These are phyloP conservation scores for Cordyceps javanica DNA, from an alignment of 2,329 filamentous ascomycete genomes.

Conservation along the genomic window DNA sequence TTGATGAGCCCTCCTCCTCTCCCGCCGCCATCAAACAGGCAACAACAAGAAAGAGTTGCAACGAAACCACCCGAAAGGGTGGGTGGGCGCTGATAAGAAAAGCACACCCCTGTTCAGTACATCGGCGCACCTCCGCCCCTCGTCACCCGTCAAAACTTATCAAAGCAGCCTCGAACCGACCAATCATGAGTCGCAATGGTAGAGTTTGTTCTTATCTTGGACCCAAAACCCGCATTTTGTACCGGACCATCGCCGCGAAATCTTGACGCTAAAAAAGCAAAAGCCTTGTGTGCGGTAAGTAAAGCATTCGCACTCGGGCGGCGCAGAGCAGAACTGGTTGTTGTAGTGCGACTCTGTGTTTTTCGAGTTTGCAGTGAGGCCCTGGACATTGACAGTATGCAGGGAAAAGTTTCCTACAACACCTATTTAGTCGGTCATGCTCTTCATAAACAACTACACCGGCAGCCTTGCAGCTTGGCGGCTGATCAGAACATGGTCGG, in stretches of 20 bases:
- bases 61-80: background rate
- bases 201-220: slow-evolving; percentile 8
- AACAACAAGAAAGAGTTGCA: background rate
- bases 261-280: background rate
- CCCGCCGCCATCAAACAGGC: background rate
- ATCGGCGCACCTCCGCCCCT: background rate
- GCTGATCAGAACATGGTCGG: background rate
- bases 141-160: too few species aligned
- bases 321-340: too few species aligned
- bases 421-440: background rate
- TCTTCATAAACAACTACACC: background rate
- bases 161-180: background rate
- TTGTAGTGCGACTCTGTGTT: too few species aligned
- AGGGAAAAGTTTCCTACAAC: too few species aligned
- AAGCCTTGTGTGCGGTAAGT: background rate
- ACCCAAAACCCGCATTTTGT: slow-evolving; percentile 12
- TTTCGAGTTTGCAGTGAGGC: too few species aligned
- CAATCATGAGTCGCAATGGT: slow-evolving; percentile 3
- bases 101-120: too few species aligned
- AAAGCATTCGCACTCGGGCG: too few species aligned
- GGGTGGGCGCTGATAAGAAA: background rate
- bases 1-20: too few species aligned
- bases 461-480: background rate
- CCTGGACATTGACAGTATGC: too few species aligned
- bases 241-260: slow-evolving; percentile 13